phyloP scores from a whole-genome alignment of 1,284 basidiomycete genomes.

The Trichosporon sp. region DNA sequence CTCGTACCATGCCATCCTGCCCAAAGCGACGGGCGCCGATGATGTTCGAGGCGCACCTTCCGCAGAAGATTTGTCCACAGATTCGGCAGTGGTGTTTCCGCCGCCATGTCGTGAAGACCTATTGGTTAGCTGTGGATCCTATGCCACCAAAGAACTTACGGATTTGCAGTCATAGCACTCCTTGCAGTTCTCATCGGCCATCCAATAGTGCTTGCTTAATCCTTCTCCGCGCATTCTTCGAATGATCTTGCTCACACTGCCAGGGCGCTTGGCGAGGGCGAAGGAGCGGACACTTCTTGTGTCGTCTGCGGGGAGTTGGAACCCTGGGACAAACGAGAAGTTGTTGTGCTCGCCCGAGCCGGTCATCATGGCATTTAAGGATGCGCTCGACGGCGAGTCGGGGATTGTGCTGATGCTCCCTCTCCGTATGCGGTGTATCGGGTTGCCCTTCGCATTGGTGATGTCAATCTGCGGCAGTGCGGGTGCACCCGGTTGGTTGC shows the following conservation, averaged over 20 bases:
- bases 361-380: slow-evolving; percentile 40
- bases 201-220: slow-evolving; percentile 72
- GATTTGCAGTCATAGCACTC: slow-evolving; percentile 86
- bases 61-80: slow-evolving; percentile 87
- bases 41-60: slow-evolving; percentile 91
- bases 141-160: slow-evolving; percentile 18
- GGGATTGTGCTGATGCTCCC: slow-evolving; percentile 42
- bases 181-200: slow-evolving; percentile 92
- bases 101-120: slow-evolving; percentile 86
- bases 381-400: slow-evolving; percentile 42
- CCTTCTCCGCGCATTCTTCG: slow-evolving; percentile 75
- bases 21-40: slow-evolving; percentile 93
- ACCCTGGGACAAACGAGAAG: slow-evolving; percentile 43
- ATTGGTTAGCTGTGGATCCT: slow-evolving; percentile 50
- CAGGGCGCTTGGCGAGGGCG: slow-evolving; percentile 58
- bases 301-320: slow-evolving; percentile 43
- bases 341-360: slow-evolving; percentile 36
- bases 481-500: neutral
- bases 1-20: slow-evolving; percentile 82
- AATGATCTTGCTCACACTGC: slow-evolving; percentile 82
- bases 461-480: slow-evolving; percentile 15
- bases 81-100: slow-evolving; percentile 92
- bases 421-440: slow-evolving; percentile 25
- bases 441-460: slow-evolving; percentile 3
- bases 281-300: slow-evolving; percentile 41